Percentiles rank a stretch among this genome's conserved stretches.
These are phyloP conservation scores for Termitomyces sp. DNA, from an alignment of 1,284 basidiomycete species.

Conservation along the genomic window DNA sequence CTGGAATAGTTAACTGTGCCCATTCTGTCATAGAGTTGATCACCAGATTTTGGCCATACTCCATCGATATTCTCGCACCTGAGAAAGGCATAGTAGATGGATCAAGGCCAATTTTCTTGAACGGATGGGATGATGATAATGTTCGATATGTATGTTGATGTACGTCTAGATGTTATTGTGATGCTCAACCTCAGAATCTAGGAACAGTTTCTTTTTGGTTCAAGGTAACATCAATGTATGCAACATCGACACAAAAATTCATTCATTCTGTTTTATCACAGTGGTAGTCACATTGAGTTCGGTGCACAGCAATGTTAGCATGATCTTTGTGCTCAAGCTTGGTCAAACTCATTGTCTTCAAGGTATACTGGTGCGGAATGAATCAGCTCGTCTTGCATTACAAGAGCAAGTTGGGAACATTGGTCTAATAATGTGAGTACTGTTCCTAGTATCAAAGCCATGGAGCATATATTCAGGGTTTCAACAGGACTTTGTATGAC, in stretches of 20 bases:
- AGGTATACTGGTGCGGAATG: constrained; percentile 69
- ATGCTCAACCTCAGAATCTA: constrained; percentile 3
- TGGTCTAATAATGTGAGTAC: constrained; percentile 54
- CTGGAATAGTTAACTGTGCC: constrained; percentile 66
- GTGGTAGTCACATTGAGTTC: constrained; percentile 52
- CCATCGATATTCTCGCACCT: constrained; percentile 55
- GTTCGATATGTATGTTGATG: constrained; percentile 34
- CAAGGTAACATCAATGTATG: constrained; percentile 22
- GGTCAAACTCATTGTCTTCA: not conserved
- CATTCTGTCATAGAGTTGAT: constrained; percentile 62
- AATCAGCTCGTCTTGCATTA: constrained; percentile 44
- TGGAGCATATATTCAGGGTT: not conserved
- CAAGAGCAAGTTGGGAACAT: constrained; percentile 53
- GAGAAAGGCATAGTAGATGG: constrained; percentile 61
- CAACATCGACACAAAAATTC: not conserved
- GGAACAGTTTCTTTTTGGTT: constrained; percentile 54
- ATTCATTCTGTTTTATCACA: constrained; percentile 17
- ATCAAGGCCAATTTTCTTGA: constrained; percentile 55
- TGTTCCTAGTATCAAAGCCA: not conserved
- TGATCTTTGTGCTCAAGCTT: no score
- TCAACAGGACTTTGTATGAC: constrained; percentile 60
- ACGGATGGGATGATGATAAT: constrained; percentile 46
- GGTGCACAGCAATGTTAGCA: constrained; percentile 62
- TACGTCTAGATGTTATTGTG: not conserved
- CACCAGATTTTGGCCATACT: constrained; percentile 55